A percentile compares a stretch with the other conserved stretches of the same genome.
phyloP scores from a whole-genome alignment of 1,139 yeast genomes.

The Debaryomycetaceae sp. region DNA sequence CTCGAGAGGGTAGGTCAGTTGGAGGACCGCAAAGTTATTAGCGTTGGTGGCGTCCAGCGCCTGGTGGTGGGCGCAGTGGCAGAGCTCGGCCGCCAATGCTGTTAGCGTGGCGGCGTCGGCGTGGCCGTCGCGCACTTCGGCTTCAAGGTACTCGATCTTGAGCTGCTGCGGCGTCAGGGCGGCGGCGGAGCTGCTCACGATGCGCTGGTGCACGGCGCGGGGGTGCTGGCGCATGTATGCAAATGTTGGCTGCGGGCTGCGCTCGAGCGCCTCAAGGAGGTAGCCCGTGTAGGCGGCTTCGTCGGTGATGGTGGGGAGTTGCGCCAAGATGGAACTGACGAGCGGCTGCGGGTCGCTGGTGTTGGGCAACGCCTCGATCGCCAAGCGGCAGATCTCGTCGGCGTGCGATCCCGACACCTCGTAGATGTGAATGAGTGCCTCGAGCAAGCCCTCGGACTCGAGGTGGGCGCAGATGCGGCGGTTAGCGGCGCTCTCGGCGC shows the following conservation, averaged over 20 bases:
- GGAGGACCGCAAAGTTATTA: conserved; percentile 23
- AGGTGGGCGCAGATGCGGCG: no score
- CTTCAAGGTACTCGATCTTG: conserved; percentile 35
- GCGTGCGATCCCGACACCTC: conserved; percentile 8
- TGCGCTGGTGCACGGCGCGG: conserved; percentile 25
- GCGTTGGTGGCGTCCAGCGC: conserved; percentile 11
- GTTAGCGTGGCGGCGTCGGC: background rate
- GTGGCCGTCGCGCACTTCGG: conserved; percentile 18
- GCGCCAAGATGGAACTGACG: conserved; percentile 4
- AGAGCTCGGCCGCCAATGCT: conserved; percentile 5
- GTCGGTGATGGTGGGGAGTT: conserved; percentile 9
- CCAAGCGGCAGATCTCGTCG: conserved; percentile 14
- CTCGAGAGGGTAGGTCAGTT: conserved; percentile 25
- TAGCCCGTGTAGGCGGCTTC: conserved; percentile 21
- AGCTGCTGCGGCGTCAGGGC: conserved; percentile 20
- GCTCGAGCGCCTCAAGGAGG: conserved; percentile 28
- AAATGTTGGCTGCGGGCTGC: conserved; percentile 25
- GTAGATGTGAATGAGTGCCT: conserved; percentile 11
- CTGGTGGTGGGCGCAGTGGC: conserved; percentile 7
- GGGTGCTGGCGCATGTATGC: conserved; percentile 27
- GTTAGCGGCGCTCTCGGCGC: no score
- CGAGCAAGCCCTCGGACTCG: no score
- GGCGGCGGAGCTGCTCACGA: conserved; percentile 20
- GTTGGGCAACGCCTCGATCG: conserved; percentile 11
- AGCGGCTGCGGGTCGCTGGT: background rate